Evolutionary conservation across 2,329 filamentous ascomycete species (phyloP), one percentile per base, ranked within the genome.

Genomic region (Trichoderma koningiopsis): DNA sequence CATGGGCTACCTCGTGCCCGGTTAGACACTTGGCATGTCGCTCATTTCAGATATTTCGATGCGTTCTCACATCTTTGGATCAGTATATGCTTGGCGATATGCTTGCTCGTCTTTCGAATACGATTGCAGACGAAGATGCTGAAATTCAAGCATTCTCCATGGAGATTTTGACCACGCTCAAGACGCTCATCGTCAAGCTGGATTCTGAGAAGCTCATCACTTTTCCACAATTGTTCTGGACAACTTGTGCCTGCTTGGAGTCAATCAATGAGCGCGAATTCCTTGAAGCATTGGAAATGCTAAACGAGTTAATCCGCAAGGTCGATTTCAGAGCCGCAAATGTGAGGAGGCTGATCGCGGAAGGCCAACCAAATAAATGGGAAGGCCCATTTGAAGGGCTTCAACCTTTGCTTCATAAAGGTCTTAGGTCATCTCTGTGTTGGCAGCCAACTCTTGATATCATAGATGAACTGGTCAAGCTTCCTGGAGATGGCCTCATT

Each of bases 171-270:
- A 97, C 94, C 0, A 99, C 96, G 0, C 80, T 99, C 63, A 94
- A 96, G 76, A 94, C 94, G 0, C 91, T 99, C 56, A 97, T 99
- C 69, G 87, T 89, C 73, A 96, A 95, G 68, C 83, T 98, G 33
- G 90, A 94, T 24, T 86, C 91, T 0, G 87, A 91, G 47, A 91
- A 94, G 77, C 85, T 99, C 2, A 81, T 97, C 59, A 89, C 90
- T n/a, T 97, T 97, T 73, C 96, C 96, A 1, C 95, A 98, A 76
- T 84, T 99, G 0, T 98, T 99, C 80, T 99, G 96, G 96, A 97
- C 95, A 0, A 97, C 93, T 0, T 97, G 94, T 75, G 96, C 96
- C 13, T 99, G 96, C 77, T 83, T 99, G 24, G 94, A 98, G 76
- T 98, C 96, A 0, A 97, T 98, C 76, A 97, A 98, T 72, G 96